Percentiles rank a stretch among this genome's conserved stretches.
These are phyloP conservation scores for Pestalotiopsis sp. DNA, from an alignment of 2,329 filamentous ascomycete genomes.

Conservation along the genomic window DNA sequence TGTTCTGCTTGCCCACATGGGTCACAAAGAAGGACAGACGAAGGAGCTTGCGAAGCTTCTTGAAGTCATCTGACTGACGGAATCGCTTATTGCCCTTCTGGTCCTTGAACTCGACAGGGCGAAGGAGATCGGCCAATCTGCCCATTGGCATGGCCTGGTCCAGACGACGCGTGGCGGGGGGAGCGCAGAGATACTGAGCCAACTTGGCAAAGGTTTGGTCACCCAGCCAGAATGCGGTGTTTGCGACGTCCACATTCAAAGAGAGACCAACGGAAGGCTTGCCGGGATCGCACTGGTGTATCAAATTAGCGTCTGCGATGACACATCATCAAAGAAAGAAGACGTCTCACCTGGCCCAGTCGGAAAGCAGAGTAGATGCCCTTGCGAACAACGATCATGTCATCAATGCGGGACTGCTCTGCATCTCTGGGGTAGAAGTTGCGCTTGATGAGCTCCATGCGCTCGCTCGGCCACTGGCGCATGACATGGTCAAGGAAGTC, in stretches of 20 bases:
- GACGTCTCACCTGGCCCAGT: slow-evolving; percentile 58
- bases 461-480: slow-evolving; percentile 73
- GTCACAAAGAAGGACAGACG: slow-evolving; percentile 59
- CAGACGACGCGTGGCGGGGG: slow-evolving; percentile 28
- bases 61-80: slow-evolving; percentile 53
- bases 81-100: slow-evolving; percentile 23
- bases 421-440: slow-evolving; percentile 72
- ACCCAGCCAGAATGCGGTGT: slow-evolving; percentile 80
- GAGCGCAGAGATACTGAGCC: slow-evolving; percentile 20
- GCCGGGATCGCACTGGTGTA: slow-evolving; percentile 17
- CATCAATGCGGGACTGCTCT: slow-evolving; percentile 56
- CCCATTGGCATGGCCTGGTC: slow-evolving; percentile 21
- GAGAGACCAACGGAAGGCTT: slow-evolving; percentile 61
- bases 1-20: slow-evolving; percentile 50
- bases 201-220: slow-evolving; percentile 40
- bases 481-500: slow-evolving; percentile 88
- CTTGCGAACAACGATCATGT: slow-evolving; percentile 77
- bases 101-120: slow-evolving; percentile 32
- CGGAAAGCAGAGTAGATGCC: slow-evolving; percentile 87
- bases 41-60: slow-evolving; percentile 52
- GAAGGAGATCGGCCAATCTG: slow-evolving; percentile 31
- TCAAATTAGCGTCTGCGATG: not conserved
- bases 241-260: slow-evolving; percentile 89
- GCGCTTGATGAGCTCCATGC: slow-evolving; percentile 73
- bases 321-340: not conserved